Percentiles rank a stretch among this genome's conserved stretches.
phyloP scores from a whole-genome alignment of 192 early-diverging fungal species.

The Pilaira anomala region DNA sequence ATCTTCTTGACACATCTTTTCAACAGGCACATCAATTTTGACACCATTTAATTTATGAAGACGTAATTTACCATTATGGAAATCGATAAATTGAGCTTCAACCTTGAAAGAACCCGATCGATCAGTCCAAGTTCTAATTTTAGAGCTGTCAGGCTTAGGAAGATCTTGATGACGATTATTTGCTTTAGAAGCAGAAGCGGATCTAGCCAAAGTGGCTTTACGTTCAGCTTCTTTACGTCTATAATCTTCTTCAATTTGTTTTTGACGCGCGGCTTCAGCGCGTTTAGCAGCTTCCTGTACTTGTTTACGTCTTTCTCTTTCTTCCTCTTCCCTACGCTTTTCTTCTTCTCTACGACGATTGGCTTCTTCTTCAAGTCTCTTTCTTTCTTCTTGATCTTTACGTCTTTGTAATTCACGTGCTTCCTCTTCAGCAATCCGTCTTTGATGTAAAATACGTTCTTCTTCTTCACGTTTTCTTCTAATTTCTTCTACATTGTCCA shows the following conservation, averaged over 20 bases:
- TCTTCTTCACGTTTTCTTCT: slow-evolving; percentile 10
- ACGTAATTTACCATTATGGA: slow-evolving; percentile 82
- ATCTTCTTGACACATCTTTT: slow-evolving; percentile 75
- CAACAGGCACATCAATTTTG: slow-evolving; percentile 87
- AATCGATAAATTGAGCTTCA: slow-evolving; percentile 81
- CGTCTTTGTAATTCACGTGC: neutral
- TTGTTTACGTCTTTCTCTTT: slow-evolving; percentile 31
- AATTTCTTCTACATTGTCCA: slow-evolving; percentile 1
- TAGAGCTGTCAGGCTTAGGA: slow-evolving; percentile 25
- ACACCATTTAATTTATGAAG: slow-evolving; percentile 95
- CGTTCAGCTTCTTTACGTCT: slow-evolving; percentile 29
- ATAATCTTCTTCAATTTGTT: slow-evolving; percentile 34
- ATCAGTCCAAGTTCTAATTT: slow-evolving; percentile 86
- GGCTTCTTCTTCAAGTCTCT: slow-evolving; percentile 29
- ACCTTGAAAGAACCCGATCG: slow-evolving; percentile 87
- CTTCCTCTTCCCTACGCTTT: slow-evolving; percentile 27
- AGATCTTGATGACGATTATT: slow-evolving; percentile 13
- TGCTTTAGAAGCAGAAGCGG: neutral
- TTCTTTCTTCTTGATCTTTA: slow-evolving; percentile 12
- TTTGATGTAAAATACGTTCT: neutral
- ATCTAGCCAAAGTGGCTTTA: slow-evolving; percentile 2
- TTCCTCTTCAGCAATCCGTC: slow-evolving; percentile 8
- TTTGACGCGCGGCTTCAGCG: slow-evolving; percentile 16
- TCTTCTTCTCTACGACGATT: slow-evolving; percentile 14
- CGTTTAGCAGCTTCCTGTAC: slow-evolving; percentile 32